Evolutionary conservation across 2,329 filamentous ascomycete genomes (phyloP).

Genomic region (Hymenoscyphus scutula): DNA sequence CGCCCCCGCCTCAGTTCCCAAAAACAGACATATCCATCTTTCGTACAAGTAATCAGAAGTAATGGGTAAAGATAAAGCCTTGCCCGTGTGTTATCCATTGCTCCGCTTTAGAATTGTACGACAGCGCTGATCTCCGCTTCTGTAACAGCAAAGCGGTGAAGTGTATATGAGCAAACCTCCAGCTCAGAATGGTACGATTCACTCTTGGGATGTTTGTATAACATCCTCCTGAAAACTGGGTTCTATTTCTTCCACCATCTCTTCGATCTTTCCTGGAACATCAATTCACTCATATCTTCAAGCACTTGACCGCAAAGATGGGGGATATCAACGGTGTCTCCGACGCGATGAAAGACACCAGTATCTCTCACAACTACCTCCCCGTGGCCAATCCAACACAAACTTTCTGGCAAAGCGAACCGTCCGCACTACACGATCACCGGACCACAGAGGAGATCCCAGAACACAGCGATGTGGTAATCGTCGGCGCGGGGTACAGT

Average conservation of each 20-base stretch:
- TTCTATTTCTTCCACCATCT: not conserved
- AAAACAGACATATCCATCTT: not conserved
- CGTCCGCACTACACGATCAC: constrained; percentile 22
- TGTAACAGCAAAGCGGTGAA: not conserved
- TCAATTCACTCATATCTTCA: not conserved
- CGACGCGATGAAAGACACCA: not conserved
- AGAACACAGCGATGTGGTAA: constrained; percentile 25
- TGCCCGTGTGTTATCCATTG: not conserved
- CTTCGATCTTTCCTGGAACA: not conserved
- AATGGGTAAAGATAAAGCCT: not conserved
- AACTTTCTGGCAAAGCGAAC: constrained; percentile 25
- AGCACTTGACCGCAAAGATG: not conserved
- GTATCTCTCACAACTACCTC: constrained; percentile 11
- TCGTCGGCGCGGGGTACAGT: constrained; percentile 31
- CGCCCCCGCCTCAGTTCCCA: not conserved
- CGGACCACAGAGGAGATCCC: constrained; percentile 25
- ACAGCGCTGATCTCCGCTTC: not conserved
- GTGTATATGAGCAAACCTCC: not conserved
- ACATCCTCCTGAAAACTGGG: not conserved
- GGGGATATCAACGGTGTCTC: not conserved
- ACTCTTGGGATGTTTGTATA: not conserved
- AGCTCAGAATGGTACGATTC: not conserved
- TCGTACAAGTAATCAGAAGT: no score
- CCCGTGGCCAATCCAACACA: constrained; percentile 19
- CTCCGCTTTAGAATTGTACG: not conserved